Evolutionary conservation across 208 protist species (phyloP).

Genomic region (Leishmania amazonensis): DNA sequence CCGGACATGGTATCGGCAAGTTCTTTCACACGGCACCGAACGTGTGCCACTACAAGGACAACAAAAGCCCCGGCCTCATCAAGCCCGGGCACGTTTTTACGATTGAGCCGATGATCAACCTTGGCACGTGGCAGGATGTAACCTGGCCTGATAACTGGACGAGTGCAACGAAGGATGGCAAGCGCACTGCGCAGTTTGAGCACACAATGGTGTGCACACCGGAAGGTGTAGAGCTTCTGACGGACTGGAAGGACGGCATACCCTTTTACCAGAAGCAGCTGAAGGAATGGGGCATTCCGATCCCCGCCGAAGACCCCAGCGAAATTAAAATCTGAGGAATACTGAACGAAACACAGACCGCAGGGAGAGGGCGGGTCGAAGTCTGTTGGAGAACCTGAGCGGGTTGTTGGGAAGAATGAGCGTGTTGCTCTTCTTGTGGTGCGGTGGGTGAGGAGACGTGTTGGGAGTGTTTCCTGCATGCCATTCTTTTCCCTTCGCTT

Average conservation of each 20-base stretch:
- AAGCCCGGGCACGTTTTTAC: conserved; percentile 97
- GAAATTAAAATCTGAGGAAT: conserved; percentile 53
- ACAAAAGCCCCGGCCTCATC: conserved; percentile 92
- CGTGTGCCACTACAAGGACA: conserved; percentile 93
- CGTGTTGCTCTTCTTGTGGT: neutral
- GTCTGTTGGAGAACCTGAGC: neutral
- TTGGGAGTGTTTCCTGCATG: too few relatives aligned
- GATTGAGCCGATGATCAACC: conserved; percentile 99
- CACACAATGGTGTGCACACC: conserved; percentile 97
- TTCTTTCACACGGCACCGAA: conserved; percentile 94
- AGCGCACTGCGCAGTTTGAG: conserved; percentile 98
- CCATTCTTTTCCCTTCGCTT: too few relatives aligned
- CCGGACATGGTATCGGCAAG: conserved; percentile 93
- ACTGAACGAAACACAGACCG: neutral
- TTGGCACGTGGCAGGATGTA: conserved; percentile 90
- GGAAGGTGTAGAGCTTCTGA: conserved; percentile 88
- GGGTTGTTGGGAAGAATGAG: too few relatives aligned
- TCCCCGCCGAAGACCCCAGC: conserved; percentile 55
- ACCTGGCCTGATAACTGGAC: conserved; percentile 98
- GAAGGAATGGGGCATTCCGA: conserved; percentile 61
- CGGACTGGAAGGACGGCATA: conserved; percentile 83
- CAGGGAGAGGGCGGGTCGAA: neutral
- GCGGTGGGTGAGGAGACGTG: too few relatives aligned
- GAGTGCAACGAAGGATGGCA: conserved; percentile 94
- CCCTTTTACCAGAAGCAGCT: conserved; percentile 91